phyloP scores from a whole-genome alignment of 2,329 filamentous ascomycete genomes.

The Cordyceps militaris region DNA sequence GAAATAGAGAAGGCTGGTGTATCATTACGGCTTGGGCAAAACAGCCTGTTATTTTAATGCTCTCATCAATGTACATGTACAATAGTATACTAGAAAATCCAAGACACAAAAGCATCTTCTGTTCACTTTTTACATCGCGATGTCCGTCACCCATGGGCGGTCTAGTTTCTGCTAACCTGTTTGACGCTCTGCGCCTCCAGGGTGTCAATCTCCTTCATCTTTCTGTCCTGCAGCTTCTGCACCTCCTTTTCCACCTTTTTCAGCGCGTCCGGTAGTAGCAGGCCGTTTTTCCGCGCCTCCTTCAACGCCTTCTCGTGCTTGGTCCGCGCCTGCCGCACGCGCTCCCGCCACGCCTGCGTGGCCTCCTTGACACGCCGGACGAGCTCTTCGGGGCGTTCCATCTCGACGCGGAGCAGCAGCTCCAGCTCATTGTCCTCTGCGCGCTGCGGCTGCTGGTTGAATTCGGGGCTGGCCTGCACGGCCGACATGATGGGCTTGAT shows the following conservation, averaged over 20 bases:
- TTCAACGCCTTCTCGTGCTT: slow-evolving; percentile 43
- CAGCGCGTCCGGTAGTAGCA: slow-evolving; percentile 41
- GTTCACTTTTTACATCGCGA: background rate
- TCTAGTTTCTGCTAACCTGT: slow-evolving; percentile 28
- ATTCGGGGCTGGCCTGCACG: slow-evolving; percentile 44
- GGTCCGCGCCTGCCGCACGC: slow-evolving; percentile 40
- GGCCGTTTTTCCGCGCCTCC: slow-evolving; percentile 39
- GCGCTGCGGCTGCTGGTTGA: slow-evolving; percentile 55
- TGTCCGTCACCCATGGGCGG: background rate
- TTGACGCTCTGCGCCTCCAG: slow-evolving; percentile 43
- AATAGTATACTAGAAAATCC: slow-evolving; percentile 6
- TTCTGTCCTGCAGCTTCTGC: slow-evolving; percentile 46
- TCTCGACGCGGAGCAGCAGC: slow-evolving; percentile 47
- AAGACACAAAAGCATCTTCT: background rate
- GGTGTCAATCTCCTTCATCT: slow-evolving; percentile 42
- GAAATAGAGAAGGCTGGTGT: background rate
- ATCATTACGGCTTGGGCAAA: background rate
- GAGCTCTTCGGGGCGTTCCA: slow-evolving; percentile 42
- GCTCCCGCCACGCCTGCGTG: slow-evolving; percentile 44
- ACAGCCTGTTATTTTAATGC: background rate
- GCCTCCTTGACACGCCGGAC: slow-evolving; percentile 36
- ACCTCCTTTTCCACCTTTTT: slow-evolving; percentile 40
- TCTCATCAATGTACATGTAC: slow-evolving; percentile 14
- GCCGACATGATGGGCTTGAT: slow-evolving; percentile 50
- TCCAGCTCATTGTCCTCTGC: slow-evolving; percentile 53